A percentile compares a stretch with the other conserved stretches of the same genome.
Conservation (phyloP, 257 asterid genomes). For the Vinca minor region DNA sequence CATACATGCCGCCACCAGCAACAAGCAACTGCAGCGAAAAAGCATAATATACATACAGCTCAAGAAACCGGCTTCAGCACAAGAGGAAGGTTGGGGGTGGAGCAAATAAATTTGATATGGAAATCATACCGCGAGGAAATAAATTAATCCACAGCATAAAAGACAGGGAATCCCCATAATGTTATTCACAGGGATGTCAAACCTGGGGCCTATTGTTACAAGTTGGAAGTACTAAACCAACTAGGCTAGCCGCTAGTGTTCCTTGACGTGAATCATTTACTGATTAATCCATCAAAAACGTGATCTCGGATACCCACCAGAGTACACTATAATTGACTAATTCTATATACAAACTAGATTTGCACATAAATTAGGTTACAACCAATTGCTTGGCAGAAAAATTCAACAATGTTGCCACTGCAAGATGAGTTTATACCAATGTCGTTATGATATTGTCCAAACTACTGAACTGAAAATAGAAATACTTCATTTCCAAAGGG, state of each 20-base stretch:
- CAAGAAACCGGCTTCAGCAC: background rate
- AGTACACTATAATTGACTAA: background rate
- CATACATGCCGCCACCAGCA: constrained; percentile 97
- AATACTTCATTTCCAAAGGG: background rate
- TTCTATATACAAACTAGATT: background rate
- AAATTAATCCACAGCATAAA: background rate
- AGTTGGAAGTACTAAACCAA: too few species aligned
- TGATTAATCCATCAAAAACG: background rate
- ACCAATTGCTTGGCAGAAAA: background rate
- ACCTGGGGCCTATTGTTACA: too few species aligned
- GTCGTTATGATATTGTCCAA: background rate
- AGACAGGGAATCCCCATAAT: background rate
- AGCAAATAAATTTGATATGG: background rate
- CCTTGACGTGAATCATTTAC: background rate
- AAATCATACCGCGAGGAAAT: background rate
- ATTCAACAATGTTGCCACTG: background rate
- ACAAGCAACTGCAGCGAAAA: constrained; percentile 62
- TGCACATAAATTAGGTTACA: background rate
- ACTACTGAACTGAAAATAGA: background rate
- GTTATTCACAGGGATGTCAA: too few species aligned
- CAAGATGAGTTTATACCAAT: background rate
- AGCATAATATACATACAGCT: background rate
- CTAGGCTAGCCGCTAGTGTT: too few species aligned
- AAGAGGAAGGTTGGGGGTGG: too few species aligned
- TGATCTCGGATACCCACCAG: too few species aligned